Evolutionary conservation across 176 grass and related monocot genomes (phyloP).

Genomic region (Ensete ventricosum): DNA sequence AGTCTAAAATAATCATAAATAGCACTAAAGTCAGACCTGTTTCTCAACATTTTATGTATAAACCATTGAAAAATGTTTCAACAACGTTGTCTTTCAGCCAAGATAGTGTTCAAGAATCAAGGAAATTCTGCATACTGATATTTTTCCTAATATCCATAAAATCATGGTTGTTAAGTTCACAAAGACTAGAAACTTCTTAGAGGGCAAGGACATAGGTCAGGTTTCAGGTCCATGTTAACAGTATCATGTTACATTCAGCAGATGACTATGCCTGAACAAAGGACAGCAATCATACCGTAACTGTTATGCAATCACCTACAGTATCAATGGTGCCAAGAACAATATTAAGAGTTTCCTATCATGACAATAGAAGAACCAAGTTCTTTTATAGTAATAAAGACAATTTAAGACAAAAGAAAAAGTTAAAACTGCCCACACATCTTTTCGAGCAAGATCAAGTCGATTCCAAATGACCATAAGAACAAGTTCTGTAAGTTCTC

Average conservation of each 20-base stretch:
- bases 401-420: not conserved
- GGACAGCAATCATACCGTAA: not conserved
- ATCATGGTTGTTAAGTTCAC: too few species aligned
- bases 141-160: too few species aligned
- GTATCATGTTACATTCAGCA: not conserved
- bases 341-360: not conserved
- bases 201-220: not conserved
- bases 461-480: constrained; percentile 99
- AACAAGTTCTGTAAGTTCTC: constrained; percentile 82
- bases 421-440: constrained; percentile 47
- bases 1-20: not conserved
- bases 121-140: not conserved
- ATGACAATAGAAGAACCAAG: not conserved
- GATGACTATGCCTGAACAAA: not conserved
- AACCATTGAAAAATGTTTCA: too few species aligned
- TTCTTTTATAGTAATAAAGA: not conserved
- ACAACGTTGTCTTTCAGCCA: too few species aligned
- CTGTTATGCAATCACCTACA: not conserved
- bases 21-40: not conserved
- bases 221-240: not conserved
- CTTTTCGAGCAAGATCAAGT: constrained; percentile 76
- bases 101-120: too few species aligned
- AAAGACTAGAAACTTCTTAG: not conserved
- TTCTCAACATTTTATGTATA: not conserved
- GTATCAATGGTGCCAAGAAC: not conserved